Conservation (phyloP, 257 asterid species). For the Solanum acaule region DNA sequence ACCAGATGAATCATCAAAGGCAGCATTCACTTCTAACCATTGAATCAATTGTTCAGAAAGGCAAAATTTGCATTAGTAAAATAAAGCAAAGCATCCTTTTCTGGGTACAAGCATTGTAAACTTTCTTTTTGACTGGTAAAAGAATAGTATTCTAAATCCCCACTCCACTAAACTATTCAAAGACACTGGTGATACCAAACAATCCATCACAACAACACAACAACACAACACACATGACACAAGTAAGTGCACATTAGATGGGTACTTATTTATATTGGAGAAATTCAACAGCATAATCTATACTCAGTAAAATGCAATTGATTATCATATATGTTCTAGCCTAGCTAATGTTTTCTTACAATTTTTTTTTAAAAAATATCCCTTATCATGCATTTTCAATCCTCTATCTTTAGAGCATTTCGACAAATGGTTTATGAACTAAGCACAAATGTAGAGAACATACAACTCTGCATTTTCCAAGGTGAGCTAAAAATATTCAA, state of each 20-base stretch:
- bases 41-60: background rate
- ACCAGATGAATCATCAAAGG: background rate
- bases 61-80: background rate
- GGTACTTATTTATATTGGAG: background rate
- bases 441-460: background rate
- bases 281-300: background rate
- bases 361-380: background rate
- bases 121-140: background rate
- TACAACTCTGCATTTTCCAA: background rate
- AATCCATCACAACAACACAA: background rate
- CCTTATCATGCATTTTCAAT: background rate
- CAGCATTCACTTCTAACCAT: background rate
- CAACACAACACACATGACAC: background rate
- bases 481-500: background rate
- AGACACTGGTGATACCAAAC: background rate
- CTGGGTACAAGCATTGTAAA: background rate
- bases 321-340: background rate
- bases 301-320: background rate
- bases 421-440: background rate
- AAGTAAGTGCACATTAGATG: background rate
- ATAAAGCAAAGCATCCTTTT: background rate
- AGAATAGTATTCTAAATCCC: background rate
- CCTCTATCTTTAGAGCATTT: background rate
- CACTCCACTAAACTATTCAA: background rate
- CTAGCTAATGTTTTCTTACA: background rate